phyloP scores from a whole-genome alignment of 495 filamentous ascomycete genomes.

The Glutinoglossum americanum region DNA sequence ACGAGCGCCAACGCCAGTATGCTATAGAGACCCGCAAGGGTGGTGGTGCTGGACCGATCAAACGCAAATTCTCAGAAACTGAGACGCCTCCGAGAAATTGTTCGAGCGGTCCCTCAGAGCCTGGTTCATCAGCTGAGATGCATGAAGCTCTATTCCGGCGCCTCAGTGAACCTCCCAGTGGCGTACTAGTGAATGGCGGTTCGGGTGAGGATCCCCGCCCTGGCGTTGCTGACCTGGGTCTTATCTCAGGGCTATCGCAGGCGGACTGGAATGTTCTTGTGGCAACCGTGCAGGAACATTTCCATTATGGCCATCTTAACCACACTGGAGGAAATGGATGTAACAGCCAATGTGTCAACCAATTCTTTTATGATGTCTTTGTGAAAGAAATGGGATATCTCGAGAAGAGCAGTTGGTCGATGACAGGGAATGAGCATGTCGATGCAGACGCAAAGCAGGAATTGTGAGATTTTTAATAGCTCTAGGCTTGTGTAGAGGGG shows the following conservation, averaged over 20 bases:
- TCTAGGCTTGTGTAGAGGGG: background rate
- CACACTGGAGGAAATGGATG: constrained; percentile 19
- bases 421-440: background rate
- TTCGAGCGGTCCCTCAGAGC: background rate
- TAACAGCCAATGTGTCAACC: constrained; percentile 7
- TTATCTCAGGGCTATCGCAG: constrained; percentile 23
- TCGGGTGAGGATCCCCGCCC: constrained; percentile 17
- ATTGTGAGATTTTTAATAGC: background rate
- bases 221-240: constrained; percentile 22
- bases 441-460: background rate
- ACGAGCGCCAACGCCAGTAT: constrained; percentile 40
- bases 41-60: constrained; percentile 20
- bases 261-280: constrained; percentile 25
- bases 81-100: background rate
- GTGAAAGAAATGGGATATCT: constrained; percentile 1
- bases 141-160: background rate
- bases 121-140: background rate
- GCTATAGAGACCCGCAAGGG: constrained; percentile 35
- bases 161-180: background rate
- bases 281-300: constrained; percentile 27
- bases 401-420: background rate
- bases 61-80: constrained; percentile 22
- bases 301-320: constrained; percentile 16
- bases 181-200: background rate
- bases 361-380: background rate